Base-by-base conservation (phyloP, 495 filamentous ascomycete species). In the Cairneyella variabilis region DNA sequence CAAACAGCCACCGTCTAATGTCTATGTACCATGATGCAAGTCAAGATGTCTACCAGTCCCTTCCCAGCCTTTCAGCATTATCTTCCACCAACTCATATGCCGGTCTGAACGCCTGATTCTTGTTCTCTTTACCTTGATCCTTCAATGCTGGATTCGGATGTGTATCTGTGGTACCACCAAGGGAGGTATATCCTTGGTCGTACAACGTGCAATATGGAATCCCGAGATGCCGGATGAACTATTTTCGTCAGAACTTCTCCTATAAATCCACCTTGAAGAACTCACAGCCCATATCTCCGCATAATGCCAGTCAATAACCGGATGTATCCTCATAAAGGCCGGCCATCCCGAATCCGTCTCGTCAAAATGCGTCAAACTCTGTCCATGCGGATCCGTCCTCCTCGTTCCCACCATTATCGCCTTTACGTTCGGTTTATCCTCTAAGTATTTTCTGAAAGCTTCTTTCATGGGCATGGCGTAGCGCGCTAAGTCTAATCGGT, bases 301-400 rank as follows among this genome's bases (percentile, higher is more conserved):
- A 71, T 96, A 98, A 66, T 92, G 88, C 95, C 93, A 97, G 64
- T 97, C 93, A 63, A 98, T 89, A 8, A 98, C 86, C 0, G 93
- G 93, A 71, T 97, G 90, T 36, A 96, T 74, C 40, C 93, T 77
- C 83, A 97, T 91, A 62, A 98, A 96, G 50, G 76, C 69, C 21
- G 93, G 95, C 93, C 93, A 98, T 3, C 85, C 93, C 23, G 76
- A 68, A 72, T 98, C 93, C 3, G 93, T 98, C 48, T 70, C 74
- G 64, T 95, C 85, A 63, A 97, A 97, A 65, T 86, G 80, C 7
- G 75, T 84, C 60, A 98, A 62, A 25, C 75, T 70, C 49, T 78
- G 83, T 2, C 93, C 91, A 59, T 97, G 91, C 4, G 93, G 93
- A 64, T 98, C 93, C 0, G 92, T 97, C 47, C 95, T 72, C 34